These are phyloP conservation scores for Entrophospora sp. DNA, from an alignment of 192 early-diverging fungal genomes.

Conservation along the genomic window DNA sequence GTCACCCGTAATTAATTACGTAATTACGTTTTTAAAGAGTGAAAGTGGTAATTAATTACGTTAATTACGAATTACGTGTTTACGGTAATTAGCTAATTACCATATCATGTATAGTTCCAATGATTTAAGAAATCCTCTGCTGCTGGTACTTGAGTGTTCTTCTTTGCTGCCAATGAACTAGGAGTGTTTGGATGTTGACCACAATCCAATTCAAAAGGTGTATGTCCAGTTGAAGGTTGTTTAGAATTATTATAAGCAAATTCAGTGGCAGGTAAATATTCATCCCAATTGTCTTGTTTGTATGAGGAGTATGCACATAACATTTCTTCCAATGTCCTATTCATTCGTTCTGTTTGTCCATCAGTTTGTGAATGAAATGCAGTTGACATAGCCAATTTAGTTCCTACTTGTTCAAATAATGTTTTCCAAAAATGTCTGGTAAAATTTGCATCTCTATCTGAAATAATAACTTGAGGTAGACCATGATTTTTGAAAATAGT, in stretches of 20 bases:
- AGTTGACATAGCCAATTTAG: constrained; percentile 26
- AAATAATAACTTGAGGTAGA: constrained; percentile 34
- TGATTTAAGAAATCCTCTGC: too few species aligned
- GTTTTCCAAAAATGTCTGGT: constrained; percentile 32
- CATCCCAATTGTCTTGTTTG: constrained; percentile 36
- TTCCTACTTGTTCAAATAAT: constrained; percentile 22
- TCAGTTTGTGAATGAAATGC: constrained; percentile 26
- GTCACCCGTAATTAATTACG: too few species aligned
- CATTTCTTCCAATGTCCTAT: constrained; percentile 15
- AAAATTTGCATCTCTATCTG: constrained; percentile 37
- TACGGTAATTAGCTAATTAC: too few species aligned
- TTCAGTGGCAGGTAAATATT: constrained; percentile 30
- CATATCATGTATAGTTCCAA: too few species aligned
- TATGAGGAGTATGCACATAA: constrained; percentile 25
- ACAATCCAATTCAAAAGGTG: too few species aligned
- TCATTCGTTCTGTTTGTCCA: constrained; percentile 21
- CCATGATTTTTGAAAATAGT: constrained; percentile 25
- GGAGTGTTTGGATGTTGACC: too few species aligned
- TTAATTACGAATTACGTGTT: too few species aligned
- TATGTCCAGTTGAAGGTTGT: too few species aligned
- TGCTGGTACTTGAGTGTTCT: too few species aligned
- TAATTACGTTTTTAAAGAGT: too few species aligned
- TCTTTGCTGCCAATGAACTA: too few species aligned
- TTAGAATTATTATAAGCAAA: constrained; percentile 46
- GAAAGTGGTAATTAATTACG: too few species aligned